Evolutionary conservation across 169 alveolate genomes (phyloP).

Genomic region (Plasmodium sp.): DNA sequence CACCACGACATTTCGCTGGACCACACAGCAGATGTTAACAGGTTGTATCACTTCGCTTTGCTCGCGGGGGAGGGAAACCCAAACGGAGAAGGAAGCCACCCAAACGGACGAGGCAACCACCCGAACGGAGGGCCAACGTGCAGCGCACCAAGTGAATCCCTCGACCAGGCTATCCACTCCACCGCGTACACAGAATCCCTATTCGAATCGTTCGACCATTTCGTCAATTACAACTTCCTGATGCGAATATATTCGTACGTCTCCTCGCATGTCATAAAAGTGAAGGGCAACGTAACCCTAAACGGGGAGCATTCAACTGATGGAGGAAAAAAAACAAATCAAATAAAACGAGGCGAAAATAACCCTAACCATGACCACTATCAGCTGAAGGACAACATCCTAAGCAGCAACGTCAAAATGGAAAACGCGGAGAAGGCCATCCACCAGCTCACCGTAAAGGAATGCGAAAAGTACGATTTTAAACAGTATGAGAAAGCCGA

Average conservation of each 20-base stretch:
- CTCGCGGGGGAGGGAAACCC: background rate
- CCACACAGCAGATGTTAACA: background rate
- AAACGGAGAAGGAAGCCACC: background rate
- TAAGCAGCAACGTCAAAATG: conserved; percentile 49
- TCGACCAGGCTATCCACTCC: background rate
- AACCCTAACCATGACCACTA: background rate
- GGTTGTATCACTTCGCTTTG: background rate
- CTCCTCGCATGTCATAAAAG: conserved; percentile 35
- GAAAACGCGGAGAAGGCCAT: background rate
- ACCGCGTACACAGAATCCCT: background rate
- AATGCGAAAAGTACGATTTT: conserved; percentile 49
- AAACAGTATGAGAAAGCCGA: conserved; percentile 58
- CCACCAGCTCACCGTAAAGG: conserved; percentile 1
- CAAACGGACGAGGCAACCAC: background rate
- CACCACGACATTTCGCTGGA: background rate
- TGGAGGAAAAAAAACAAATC: background rate
- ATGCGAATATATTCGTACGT: conserved; percentile 59
- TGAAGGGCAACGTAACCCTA: background rate
- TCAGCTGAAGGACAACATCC: conserved; percentile 21
- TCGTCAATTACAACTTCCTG: conserved; percentile 47
- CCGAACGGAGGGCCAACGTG: background rate
- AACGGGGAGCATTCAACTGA: background rate
- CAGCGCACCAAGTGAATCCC: background rate
- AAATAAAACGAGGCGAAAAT: background rate
- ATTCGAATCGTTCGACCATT: conserved; percentile 25